These are phyloP conservation scores for Pseudopyrenochaeta lycopersici DNA, from an alignment of 2,329 filamentous ascomycete genomes.

Conservation along the genomic window DNA sequence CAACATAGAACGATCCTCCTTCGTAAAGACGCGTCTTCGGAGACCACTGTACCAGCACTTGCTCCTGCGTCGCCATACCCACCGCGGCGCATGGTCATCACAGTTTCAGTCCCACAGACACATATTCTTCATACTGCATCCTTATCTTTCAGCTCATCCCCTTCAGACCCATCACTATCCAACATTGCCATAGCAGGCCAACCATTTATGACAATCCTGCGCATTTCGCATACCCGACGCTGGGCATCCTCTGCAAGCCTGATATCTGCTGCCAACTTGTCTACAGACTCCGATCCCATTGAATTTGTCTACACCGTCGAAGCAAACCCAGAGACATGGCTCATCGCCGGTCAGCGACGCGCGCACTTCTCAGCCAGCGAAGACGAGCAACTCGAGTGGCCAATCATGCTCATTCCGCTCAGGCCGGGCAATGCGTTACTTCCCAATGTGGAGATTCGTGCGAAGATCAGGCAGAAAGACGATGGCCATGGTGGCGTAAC, in stretches of 20 bases:
- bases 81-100: conserved; percentile 77
- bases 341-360: conserved; percentile 82
- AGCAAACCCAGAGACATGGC: conserved; percentile 78
- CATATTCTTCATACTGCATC: conserved; percentile 84
- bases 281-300: conserved; percentile 57
- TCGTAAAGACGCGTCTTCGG: conserved; percentile 13
- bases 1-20: conserved; percentile 34
- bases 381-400: conserved; percentile 62
- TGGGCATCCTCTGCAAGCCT: conserved; percentile 55
- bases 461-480: conserved; percentile 57
- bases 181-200: conserved; percentile 68
- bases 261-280: conserved; percentile 36
- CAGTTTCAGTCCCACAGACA: conserved; percentile 86
- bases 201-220: conserved; percentile 69
- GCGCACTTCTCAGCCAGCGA: conserved; percentile 73
- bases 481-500: conserved; percentile 28
- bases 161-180: conserved; percentile 25
- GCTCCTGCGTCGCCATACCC: conserved; percentile 48
- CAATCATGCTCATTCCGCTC: conserved; percentile 81
- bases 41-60: conserved; percentile 11
- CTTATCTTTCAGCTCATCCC: conserved; percentile 61
- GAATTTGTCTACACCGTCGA: conserved; percentile 87
- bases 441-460: conserved; percentile 79
- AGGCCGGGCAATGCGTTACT: conserved; percentile 80
- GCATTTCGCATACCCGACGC: conserved; percentile 63